These are phyloP conservation scores for Saccharomycopsis crataegensis DNA, from an alignment of 1,139 yeast genomes.

Conservation along the genomic window DNA sequence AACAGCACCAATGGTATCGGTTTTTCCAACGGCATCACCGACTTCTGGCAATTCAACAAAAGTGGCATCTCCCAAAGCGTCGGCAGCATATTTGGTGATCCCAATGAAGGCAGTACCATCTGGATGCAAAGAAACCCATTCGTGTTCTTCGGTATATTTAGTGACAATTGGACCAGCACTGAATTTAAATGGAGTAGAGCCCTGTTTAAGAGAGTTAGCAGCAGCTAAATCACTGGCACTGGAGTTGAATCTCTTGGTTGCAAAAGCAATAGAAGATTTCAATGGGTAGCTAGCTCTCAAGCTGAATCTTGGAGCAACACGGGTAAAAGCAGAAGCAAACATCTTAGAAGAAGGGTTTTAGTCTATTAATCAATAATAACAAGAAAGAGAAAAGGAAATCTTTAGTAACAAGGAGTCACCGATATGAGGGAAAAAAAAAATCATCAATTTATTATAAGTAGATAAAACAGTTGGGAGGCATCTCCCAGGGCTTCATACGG, in stretches of 20 bases:
- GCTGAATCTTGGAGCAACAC: constrained; percentile 6
- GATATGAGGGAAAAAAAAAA: no score
- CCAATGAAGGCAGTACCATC: constrained; percentile 86
- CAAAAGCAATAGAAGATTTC: background rate
- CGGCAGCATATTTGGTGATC: constrained; percentile 91
- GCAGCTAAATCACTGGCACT: background rate
- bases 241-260: constrained; percentile 15
- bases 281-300: background rate
- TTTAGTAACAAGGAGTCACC: background rate
- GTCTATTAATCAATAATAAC: background rate
- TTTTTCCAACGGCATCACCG: constrained; percentile 57
- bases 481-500: no score
- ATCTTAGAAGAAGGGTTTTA: background rate
- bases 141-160: constrained; percentile 85
- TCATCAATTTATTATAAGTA: no score
- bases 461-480: no score
- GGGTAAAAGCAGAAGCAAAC: constrained; percentile 1
- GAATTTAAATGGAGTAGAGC: constrained; percentile 23
- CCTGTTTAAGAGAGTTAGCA: constrained; percentile 22
- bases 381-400: background rate
- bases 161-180: constrained; percentile 29
- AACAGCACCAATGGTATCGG: constrained; percentile 86
- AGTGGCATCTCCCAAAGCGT: constrained; percentile 97
- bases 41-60: constrained; percentile 84
- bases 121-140: constrained; percentile 83